These are phyloP conservation scores for Fraxinus sp. DNA, from an alignment of 305 asterid genomes.

Conservation along the genomic window DNA sequence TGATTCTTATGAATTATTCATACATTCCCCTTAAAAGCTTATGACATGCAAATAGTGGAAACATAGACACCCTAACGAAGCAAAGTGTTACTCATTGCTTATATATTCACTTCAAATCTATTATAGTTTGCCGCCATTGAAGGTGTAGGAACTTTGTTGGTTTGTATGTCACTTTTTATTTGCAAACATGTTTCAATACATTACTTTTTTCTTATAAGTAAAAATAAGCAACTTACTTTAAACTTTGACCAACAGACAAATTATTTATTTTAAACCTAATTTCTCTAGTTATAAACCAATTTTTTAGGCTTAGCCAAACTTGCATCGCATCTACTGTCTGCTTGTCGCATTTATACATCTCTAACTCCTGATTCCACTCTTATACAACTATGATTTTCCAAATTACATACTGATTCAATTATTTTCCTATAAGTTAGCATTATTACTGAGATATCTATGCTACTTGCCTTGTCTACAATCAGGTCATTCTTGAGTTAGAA, in stretches of 20 bases:
- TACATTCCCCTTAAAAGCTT: neutral
- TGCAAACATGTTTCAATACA: neutral
- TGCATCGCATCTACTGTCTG: neutral
- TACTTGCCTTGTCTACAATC: constrained; percentile 19
- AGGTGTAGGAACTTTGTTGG: neutral
- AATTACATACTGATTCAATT: neutral
- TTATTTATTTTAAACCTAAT: neutral
- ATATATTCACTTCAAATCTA: neutral
- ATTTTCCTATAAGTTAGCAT: neutral
- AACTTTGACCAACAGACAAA: neutral
- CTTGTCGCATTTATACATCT: neutral
- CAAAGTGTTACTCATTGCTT: neutral
- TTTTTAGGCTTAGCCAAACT: neutral
- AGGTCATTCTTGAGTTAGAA: constrained; percentile 83
- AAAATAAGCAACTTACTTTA: neutral
- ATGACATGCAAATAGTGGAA: neutral
- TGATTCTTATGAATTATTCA: neutral
- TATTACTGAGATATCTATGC: constrained; percentile 5
- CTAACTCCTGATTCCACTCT: neutral
- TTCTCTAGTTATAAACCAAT: neutral
- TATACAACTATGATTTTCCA: neutral
- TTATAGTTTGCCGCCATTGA: neutral
- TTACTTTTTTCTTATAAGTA: neutral
- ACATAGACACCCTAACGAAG: neutral
- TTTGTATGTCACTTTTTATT: neutral